phyloP scores from a whole-genome alignment of 805 yeast species.

The Lipomyces sp. region DNA sequence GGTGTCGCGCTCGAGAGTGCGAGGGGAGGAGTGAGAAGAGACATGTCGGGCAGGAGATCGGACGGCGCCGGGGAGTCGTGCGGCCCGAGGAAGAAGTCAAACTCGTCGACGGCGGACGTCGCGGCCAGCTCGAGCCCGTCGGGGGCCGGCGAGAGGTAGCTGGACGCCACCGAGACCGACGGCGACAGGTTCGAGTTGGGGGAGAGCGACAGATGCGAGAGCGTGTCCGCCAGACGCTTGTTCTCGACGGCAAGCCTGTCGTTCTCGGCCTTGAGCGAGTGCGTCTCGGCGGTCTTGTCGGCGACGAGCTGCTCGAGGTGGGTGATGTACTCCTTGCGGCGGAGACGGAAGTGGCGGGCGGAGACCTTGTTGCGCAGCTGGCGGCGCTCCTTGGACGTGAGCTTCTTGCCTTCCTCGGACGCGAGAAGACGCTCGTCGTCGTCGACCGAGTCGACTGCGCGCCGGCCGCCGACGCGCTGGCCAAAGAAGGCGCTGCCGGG shows the following conservation, averaged over 20 bases:
- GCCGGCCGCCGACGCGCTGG: neutral
- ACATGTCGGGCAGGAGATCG: neutral
- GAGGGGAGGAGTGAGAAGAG: neutral
- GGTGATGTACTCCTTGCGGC: constrained; percentile 36
- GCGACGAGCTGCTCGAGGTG: constrained; percentile 34
- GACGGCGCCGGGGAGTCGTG: no score
- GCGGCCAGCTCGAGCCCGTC: neutral
- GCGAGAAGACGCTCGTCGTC: constrained; percentile 33
- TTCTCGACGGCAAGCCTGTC: constrained; percentile 23
- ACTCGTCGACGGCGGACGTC: neutral
- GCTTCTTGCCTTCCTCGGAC: constrained; percentile 33
- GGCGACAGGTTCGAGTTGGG: constrained; percentile 8
- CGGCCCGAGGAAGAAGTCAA: constrained; percentile 5
- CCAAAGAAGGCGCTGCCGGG: neutral
- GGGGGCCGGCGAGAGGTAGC: constrained; percentile 1
- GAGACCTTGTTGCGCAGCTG: constrained; percentile 36
- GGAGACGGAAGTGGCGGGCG: constrained; percentile 36
- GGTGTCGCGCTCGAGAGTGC: neutral
- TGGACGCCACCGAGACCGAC: neutral
- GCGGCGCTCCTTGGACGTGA: constrained; percentile 35
- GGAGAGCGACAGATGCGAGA: constrained; percentile 12
- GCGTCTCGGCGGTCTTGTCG: constrained; percentile 29
- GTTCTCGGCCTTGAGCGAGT: constrained; percentile 28
- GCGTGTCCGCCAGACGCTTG: constrained; percentile 19
- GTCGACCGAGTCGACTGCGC: constrained; percentile 13